Evolutionary conservation across 768 basidiomycete species (phyloP).

Genomic region (Tylopilus subfusipes): DNA sequence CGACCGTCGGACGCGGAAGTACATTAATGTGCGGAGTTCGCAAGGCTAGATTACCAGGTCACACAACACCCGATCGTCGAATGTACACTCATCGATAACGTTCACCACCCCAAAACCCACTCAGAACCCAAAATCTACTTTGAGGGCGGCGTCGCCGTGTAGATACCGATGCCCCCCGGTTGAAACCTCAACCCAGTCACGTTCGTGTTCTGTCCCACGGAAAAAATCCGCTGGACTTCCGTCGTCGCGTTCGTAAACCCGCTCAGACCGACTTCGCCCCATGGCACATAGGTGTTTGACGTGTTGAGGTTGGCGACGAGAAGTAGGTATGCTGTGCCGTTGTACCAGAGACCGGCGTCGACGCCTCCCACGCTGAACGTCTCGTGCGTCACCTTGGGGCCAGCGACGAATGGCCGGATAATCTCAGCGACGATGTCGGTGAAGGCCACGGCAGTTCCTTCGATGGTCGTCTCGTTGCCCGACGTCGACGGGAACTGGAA

Average conservation of each 20-base stretch:
- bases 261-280: neutral
- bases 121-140: neutral
- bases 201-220: conserved; percentile 11
- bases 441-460: conserved; percentile 12
- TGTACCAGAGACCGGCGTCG: conserved; percentile 24
- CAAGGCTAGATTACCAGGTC: no score
- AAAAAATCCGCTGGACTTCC: neutral
- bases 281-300: neutral
- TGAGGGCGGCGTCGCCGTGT: neutral
- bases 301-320: conserved; percentile 14
- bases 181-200: conserved; percentile 19
- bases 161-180: conserved; percentile 10
- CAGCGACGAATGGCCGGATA: conserved; percentile 24
- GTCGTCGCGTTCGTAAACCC: neutral
- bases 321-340: conserved; percentile 22
- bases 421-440: neutral
- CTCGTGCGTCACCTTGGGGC: conserved; percentile 3
- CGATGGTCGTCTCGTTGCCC: conserved; percentile 21
- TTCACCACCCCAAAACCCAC: no score
- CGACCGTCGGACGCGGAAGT: no score
- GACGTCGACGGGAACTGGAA: conserved; percentile 26
- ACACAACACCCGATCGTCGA: no score
- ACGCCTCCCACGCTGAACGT: conserved; percentile 18
- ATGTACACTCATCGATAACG: no score
- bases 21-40: no score